Percentiles rank a stretch among this genome's conserved stretches.
Conservation (phyloP, 2,329 filamentous ascomycete species). For the Coccinonectria pachysandricola region DNA sequence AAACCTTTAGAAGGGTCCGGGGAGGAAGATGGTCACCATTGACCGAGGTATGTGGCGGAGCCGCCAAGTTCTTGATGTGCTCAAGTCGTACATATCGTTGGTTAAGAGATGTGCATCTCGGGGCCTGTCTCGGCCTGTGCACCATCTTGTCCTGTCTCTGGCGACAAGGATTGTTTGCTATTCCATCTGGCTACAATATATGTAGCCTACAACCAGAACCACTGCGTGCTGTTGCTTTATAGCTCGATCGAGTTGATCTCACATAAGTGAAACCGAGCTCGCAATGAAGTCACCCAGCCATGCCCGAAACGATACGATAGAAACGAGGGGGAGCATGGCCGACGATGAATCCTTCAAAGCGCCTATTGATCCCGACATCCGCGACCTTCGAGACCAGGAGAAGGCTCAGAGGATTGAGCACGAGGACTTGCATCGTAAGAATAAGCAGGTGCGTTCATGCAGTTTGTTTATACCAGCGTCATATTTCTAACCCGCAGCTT, state of each 20-base stretch:
- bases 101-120: too few relatives aligned
- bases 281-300: conserved; percentile 15
- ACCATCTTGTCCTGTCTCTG: too few relatives aligned
- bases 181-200: conserved; percentile 11
- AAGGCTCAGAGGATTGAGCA: conserved; percentile 20
- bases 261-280: conserved; percentile 10
- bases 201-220: conserved; percentile 16
- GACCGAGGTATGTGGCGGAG: too few relatives aligned
- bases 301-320: conserved; percentile 18
- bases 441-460: conserved; percentile 19
- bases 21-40: too few relatives aligned
- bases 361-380: conserved; percentile 16
- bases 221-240: too few relatives aligned
- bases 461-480: conserved; percentile 1
- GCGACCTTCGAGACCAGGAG: conserved; percentile 19
- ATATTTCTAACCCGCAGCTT: conserved; percentile 5
- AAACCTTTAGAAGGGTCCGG: too few relatives aligned
- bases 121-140: too few relatives aligned
- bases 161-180: too few relatives aligned
- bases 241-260: too few relatives aligned
- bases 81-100: too few relatives aligned
- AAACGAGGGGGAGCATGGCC: conserved; percentile 13
- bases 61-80: too few relatives aligned
- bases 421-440: conserved; percentile 17
- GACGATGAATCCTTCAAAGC: conserved; percentile 13